phyloP scores from a whole-genome alignment of 257 asterid species.

The Thymus mandschuricus region DNA sequence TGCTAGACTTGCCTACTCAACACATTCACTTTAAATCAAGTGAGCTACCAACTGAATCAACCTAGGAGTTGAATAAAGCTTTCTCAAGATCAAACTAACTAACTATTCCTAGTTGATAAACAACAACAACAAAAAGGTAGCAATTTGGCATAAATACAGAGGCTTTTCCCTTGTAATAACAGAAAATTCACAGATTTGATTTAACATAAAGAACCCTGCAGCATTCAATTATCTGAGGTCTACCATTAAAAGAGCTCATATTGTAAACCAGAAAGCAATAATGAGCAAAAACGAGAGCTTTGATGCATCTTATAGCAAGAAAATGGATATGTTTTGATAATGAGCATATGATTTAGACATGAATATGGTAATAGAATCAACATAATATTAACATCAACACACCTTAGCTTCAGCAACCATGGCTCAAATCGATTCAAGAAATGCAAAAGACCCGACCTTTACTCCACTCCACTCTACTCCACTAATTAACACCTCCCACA shows the following conservation, averaged over 20 bases:
- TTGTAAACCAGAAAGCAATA: constrained; percentile 16
- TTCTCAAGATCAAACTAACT: not conserved
- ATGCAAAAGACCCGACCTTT: constrained; percentile 19
- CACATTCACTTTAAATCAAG: too few species aligned
- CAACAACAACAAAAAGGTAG: not conserved
- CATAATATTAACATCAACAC: constrained; percentile 27
- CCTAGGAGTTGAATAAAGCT: not conserved
- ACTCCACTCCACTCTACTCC: not conserved
- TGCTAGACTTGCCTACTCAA: not conserved
- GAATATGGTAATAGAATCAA: too few species aligned
- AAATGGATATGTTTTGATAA: not conserved
- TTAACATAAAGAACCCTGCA: constrained; percentile 4
- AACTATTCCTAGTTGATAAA: not conserved
- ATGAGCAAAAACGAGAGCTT: too few species aligned
- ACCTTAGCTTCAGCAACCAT: constrained; percentile 73
- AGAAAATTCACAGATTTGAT: too few species aligned
- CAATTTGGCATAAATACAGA: constrained; percentile 10
- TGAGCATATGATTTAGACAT: not conserved
- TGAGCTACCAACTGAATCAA: constrained; percentile 3
- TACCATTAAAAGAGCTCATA: not conserved
- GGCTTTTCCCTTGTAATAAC: not conserved
- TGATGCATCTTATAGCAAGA: too few species aligned
- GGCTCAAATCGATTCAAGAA: constrained; percentile 30
- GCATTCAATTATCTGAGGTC: not conserved
- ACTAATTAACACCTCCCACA: constrained; percentile 19